These are phyloP conservation scores for Macrolepiota fuliginosa DNA, from an alignment of 768 basidiomycete genomes.

Conservation along the genomic window DNA sequence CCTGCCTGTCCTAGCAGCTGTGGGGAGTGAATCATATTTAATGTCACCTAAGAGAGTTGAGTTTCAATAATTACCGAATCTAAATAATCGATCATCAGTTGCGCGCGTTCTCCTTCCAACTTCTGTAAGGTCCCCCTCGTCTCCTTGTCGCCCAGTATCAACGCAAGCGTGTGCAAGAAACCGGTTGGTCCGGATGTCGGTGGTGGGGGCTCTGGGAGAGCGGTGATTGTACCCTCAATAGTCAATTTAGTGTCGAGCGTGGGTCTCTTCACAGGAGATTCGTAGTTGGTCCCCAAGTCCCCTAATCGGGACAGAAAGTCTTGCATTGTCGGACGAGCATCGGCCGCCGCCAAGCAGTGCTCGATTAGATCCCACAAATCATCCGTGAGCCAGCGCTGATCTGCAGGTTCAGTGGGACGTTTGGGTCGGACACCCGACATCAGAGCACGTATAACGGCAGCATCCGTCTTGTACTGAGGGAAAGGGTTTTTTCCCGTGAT, in stretches of 20 bases:
- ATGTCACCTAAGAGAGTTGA: not conserved
- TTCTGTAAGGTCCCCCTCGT: not conserved
- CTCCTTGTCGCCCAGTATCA: not conserved
- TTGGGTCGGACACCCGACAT: constrained; percentile 29
- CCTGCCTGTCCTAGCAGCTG: not conserved
- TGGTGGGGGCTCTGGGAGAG: too few species aligned
- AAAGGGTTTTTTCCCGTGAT: constrained; percentile 53
- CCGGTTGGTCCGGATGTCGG: too few species aligned
- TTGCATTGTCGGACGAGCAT: constrained; percentile 37
- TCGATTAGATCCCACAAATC: constrained; percentile 46
- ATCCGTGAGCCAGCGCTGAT: constrained; percentile 39
- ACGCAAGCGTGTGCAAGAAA: not conserved
- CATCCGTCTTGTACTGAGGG: constrained; percentile 44
- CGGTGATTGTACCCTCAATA: too few species aligned
- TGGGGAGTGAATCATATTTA: not conserved
- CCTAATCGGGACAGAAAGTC: constrained; percentile 25
- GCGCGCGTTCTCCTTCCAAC: not conserved
- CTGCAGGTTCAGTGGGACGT: constrained; percentile 35
- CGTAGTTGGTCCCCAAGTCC: too few species aligned
- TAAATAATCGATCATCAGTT: not conserved
- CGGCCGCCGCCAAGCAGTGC: constrained; percentile 44
- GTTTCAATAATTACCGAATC: not conserved
- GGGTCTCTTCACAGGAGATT: too few species aligned
- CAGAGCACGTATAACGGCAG: constrained; percentile 46
- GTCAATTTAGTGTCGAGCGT: too few species aligned